Evolutionary conservation across 495 filamentous ascomycete genomes (phyloP).

Genomic region (Talaromyces borbonicus): DNA sequence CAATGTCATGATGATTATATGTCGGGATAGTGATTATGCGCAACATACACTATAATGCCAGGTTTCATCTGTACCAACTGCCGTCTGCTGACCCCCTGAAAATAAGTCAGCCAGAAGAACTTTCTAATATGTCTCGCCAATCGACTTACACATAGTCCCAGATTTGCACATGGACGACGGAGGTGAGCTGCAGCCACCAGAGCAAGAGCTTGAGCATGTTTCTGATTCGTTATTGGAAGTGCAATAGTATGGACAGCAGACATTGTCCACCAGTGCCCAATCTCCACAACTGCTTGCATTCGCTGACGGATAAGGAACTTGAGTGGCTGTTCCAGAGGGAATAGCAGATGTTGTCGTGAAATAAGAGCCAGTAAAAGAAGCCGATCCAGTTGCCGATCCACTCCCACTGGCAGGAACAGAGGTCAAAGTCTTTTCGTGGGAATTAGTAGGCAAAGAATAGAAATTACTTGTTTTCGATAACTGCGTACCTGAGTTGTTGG

Average conservation of each 20-base stretch:
- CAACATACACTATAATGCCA: conserved; percentile 3
- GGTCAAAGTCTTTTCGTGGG: too few species aligned
- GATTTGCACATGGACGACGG: conserved; percentile 4
- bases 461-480: too few species aligned
- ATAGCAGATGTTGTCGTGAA: background rate
- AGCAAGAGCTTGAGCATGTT: background rate
- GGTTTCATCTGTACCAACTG: background rate
- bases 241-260: conserved; percentile 7
- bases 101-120: background rate
- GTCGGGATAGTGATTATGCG: background rate
- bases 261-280: background rate
- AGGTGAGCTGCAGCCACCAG: background rate
- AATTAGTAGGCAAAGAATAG: too few species aligned
- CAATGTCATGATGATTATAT: background rate
- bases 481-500: conserved; percentile 1
- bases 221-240: conserved; percentile 7
- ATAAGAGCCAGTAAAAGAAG: too few species aligned
- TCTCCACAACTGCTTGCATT: conserved; percentile 1
- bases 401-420: too few species aligned
- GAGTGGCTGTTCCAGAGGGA: background rate
- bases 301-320: background rate
- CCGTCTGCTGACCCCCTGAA: background rate
- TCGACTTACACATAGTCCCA: conserved; percentile 2
- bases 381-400: background rate
- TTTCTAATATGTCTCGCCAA: background rate